These are phyloP conservation scores for Fusarium algeriense DNA, from an alignment of 2,329 filamentous ascomycete species.

Conservation along the genomic window DNA sequence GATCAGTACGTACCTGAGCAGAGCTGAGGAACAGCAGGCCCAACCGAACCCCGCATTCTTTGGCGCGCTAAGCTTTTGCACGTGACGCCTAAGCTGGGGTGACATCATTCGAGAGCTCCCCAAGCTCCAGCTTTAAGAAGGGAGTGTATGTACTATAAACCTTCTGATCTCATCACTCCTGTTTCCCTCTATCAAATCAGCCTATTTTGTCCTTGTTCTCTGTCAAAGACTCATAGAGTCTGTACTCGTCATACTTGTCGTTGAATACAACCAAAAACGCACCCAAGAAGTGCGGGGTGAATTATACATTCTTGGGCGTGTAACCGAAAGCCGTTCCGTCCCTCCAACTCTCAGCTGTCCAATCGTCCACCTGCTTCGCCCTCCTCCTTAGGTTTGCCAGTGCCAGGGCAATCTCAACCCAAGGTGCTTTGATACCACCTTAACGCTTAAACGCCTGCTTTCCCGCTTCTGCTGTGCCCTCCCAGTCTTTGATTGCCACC, in stretches of 20 bases:
- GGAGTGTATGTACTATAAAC: slow-evolving; percentile 46
- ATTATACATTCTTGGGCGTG: slow-evolving; percentile 36
- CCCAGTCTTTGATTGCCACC: slow-evolving; percentile 37
- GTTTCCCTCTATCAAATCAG: slow-evolving; percentile 37
- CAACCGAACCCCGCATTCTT: slow-evolving; percentile 48
- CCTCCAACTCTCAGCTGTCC: slow-evolving; percentile 45
- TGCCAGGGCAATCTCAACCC: slow-evolving; percentile 43
- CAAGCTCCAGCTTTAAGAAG: slow-evolving; percentile 48
- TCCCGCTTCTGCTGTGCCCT: slow-evolving; percentile 45
- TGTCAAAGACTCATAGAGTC: slow-evolving; percentile 4
- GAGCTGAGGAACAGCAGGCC: slow-evolving; percentile 30
- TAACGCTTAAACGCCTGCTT: slow-evolving; percentile 36
- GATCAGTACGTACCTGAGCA: slow-evolving; percentile 27
- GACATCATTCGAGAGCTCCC: slow-evolving; percentile 48
- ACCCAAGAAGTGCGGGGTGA: slow-evolving; percentile 47
- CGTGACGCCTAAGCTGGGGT: slow-evolving; percentile 41
- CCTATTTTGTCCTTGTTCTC: slow-evolving; percentile 37
- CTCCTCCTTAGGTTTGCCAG: slow-evolving; percentile 28
- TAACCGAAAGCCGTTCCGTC: slow-evolving; percentile 48
- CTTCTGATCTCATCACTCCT: slow-evolving; percentile 18
- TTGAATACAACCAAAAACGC: slow-evolving; percentile 24
- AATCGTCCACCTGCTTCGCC: slow-evolving; percentile 37
- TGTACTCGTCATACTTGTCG: slow-evolving; percentile 24
- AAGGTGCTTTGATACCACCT: slow-evolving; percentile 35
- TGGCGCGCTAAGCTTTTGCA: slow-evolving; percentile 41